Conservation (phyloP, 2,329 filamentous ascomycete species). For the Colletotrichum incanum region DNA sequence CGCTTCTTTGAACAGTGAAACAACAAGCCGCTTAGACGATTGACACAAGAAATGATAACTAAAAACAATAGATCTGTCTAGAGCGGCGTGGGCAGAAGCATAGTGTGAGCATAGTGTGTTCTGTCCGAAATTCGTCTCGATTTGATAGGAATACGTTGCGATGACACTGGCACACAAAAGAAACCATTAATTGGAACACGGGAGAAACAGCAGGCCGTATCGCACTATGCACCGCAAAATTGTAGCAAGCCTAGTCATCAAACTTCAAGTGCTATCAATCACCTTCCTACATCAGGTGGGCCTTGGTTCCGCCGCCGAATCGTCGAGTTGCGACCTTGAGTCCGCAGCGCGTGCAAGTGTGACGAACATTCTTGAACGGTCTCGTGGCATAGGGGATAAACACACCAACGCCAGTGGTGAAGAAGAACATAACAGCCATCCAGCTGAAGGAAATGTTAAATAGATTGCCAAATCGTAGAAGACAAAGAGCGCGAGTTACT, state of each 20-base stretch:
- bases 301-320: constrained; percentile 36
- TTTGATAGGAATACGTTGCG: too few species aligned
- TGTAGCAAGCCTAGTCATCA: not conserved
- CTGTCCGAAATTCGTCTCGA: too few species aligned
- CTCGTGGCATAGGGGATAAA: constrained; percentile 37
- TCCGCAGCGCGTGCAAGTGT: constrained; percentile 39
- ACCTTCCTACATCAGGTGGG: constrained; percentile 32
- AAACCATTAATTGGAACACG: not conserved
- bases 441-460: constrained; percentile 5
- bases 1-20: too few species aligned
- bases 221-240: too few species aligned
- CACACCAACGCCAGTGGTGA: constrained; percentile 35
- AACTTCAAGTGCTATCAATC: not conserved
- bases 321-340: constrained; percentile 28
- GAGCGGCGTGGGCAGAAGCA: too few species aligned
- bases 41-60: too few species aligned
- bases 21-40: too few species aligned
- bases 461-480: not conserved
- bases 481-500: constrained; percentile 14
- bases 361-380: constrained; percentile 40
- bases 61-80: too few species aligned
- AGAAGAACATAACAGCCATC: constrained; percentile 42
- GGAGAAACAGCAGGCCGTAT: too few species aligned
- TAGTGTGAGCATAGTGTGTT: too few species aligned
- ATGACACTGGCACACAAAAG: too few species aligned